Percentiles rank a stretch among this genome's conserved stretches.
Conservation (phyloP, 371 early-diverging fungal genomes). For the Sanchytrium tribonematis region DNA sequence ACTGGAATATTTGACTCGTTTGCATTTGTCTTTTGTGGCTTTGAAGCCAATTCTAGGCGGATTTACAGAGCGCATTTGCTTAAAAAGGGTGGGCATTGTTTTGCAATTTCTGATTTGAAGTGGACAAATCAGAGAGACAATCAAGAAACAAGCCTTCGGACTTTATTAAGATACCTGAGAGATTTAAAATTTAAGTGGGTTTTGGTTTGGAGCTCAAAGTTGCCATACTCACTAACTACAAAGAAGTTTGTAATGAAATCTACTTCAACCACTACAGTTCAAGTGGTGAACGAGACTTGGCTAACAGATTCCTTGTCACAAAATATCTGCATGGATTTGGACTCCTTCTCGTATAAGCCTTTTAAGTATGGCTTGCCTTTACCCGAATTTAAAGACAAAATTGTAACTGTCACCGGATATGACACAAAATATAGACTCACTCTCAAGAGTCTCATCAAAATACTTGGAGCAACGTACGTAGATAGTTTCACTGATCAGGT, state of each 20-base stretch:
- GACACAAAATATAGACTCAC: not conserved
- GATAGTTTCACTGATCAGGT: not conserved
- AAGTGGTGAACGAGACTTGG: not conserved
- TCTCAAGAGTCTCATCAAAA: not conserved
- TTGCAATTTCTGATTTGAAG: not conserved
- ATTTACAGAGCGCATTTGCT: not conserved
- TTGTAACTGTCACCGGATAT: not conserved
- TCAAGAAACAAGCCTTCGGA: not conserved
- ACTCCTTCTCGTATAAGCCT: not conserved
- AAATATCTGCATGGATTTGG: not conserved
- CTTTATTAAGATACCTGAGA: not conserved
- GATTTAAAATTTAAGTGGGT: not conserved
- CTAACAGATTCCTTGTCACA: not conserved
- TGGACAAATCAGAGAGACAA: not conserved
- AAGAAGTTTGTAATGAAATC: not conserved
- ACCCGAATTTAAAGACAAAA: not conserved
- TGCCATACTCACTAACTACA: not conserved
- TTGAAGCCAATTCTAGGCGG: not conserved
- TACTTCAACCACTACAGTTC: not conserved
- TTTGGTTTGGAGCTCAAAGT: not conserved
- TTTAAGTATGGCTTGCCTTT: not conserved
- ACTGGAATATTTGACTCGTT: not conserved
- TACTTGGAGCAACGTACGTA: not conserved
- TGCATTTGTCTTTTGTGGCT: not conserved
- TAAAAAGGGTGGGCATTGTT: not conserved